phyloP scores from a whole-genome alignment of 306 rosid genomes.

The Morella rubra region DNA sequence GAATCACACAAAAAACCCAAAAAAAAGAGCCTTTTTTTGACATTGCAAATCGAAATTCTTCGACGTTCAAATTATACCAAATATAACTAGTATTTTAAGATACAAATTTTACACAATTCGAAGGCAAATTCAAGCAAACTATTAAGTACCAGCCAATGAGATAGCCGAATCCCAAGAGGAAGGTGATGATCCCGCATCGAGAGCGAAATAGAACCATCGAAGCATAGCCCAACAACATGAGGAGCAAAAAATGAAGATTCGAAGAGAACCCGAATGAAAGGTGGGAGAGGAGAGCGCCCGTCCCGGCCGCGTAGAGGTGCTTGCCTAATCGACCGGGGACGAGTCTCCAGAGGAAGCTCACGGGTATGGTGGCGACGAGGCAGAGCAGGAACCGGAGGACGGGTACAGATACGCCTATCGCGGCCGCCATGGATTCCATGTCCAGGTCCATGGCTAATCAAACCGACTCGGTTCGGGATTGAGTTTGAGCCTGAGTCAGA shows the following conservation, averaged over 20 bases:
- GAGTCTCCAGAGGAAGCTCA: conserved; percentile 70
- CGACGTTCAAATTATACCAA: not conserved
- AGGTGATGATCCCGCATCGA: conserved; percentile 74
- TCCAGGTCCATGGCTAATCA: conserved; percentile 60
- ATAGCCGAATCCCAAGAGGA: conserved; percentile 76
- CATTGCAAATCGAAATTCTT: not conserved
- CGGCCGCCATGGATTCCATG: conserved; percentile 78
- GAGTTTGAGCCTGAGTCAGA: not conserved
- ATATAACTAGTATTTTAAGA: not conserved
- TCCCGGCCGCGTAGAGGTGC: conserved; percentile 66
- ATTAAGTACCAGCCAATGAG: conserved; percentile 73
- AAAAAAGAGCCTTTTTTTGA: not conserved
- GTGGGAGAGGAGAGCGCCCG: conserved; percentile 72
- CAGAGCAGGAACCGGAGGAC: conserved; percentile 90
- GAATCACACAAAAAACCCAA: not conserved
- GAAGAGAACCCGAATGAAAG: conserved; percentile 91
- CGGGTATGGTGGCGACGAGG: conserved; percentile 78
- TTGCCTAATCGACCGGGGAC: conserved; percentile 63
- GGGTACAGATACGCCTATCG: conserved; percentile 77
- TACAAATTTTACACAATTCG: too few species aligned
- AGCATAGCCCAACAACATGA: conserved; percentile 75
- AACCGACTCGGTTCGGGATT: not conserved
- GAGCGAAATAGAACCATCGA: conserved; percentile 71
- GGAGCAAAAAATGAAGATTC: conserved; percentile 75
- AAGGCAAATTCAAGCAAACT: not conserved